Evolutionary conservation across 2,329 filamentous ascomycete species (phyloP), one percentile per base, ranked within the genome.

Genomic region (Venturia effusa): DNA sequence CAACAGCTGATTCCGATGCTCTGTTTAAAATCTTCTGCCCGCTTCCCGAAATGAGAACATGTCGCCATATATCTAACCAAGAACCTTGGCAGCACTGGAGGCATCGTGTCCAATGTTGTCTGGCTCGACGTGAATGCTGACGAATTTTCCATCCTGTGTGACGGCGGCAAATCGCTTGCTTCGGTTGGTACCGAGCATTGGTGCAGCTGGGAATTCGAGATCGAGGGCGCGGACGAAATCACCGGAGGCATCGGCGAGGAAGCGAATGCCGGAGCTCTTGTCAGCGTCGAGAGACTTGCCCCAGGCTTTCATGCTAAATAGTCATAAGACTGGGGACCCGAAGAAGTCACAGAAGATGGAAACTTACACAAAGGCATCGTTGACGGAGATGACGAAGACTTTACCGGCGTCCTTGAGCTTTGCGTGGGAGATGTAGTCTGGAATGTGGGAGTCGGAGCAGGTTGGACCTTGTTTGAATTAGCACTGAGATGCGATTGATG

Each of bases 401-500:
- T 57, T 57, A 2, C 51, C 51, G 27, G 51, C 51, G 51, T 57
- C 51, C 51, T 57, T 57, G 51, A 57, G 51, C 15, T 57, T 57
- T 5, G 27, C 51, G 51, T 57, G 51, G 51, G 30, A 34, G 51
- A 57, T 57, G 19, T 57, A 57, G 30, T 57, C 19, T 19, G 51
- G 51, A 6, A 57, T 57, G 30, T 57, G 51, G n/a, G 51, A 34
- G 51, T 57, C 51, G 51, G 51, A 57, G 51, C 51, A 57, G 15
- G 30, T 34, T 22, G 51, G 51, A 17, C 51, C 51, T 57, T 13
- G 6, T 2, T 1, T 6, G 48, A 34, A 19, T 55, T 55, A 55
- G 51, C 4, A 11, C 11, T n/a, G 15, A 22, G 27, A 19, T 2
- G 11, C 24, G 19, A 34, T 19, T 55, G 13, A 13, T 34, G 13